A percentile compares a stretch with the other conserved stretches of the same genome.
phyloP scores from a whole-genome alignment of 148 eudicot genomes.

The Heliosperma pusillum region DNA sequence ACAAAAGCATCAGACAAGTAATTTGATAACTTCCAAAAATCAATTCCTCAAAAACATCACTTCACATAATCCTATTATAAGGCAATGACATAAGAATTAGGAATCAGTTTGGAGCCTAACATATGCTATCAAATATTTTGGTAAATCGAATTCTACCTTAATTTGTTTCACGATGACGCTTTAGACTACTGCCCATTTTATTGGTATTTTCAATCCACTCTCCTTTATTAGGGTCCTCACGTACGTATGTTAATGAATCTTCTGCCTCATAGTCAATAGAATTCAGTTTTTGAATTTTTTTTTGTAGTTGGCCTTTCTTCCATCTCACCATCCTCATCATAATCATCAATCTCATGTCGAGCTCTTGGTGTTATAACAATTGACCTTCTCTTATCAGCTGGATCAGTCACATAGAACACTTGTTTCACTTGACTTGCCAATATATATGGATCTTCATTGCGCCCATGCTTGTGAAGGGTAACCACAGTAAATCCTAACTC shows the following conservation, averaged over 20 bases:
- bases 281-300: background rate
- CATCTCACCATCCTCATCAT: background rate
- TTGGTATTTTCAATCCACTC: background rate
- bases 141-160: background rate
- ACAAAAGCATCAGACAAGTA: background rate
- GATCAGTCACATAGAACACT: conserved; percentile 1
- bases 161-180: background rate
- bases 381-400: background rate
- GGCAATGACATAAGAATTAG: background rate
- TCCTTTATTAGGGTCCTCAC: background rate
- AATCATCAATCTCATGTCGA: background rate
- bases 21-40: no score
- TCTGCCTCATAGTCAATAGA: background rate
- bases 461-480: conserved; percentile 1
- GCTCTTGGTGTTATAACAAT: background rate
- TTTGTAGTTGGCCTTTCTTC: background rate
- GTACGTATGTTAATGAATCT: background rate
- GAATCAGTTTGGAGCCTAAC: background rate
- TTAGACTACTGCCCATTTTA: background rate
- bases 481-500: background rate
- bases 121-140: background rate
- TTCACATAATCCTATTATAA: no score
- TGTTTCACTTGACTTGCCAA: background rate
- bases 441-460: conserved; percentile 8
- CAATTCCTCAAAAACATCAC: no score